Evolutionary conservation across 2,329 filamentous ascomycete genomes (phyloP).

Genomic region (Malbranchea zuffiana): DNA sequence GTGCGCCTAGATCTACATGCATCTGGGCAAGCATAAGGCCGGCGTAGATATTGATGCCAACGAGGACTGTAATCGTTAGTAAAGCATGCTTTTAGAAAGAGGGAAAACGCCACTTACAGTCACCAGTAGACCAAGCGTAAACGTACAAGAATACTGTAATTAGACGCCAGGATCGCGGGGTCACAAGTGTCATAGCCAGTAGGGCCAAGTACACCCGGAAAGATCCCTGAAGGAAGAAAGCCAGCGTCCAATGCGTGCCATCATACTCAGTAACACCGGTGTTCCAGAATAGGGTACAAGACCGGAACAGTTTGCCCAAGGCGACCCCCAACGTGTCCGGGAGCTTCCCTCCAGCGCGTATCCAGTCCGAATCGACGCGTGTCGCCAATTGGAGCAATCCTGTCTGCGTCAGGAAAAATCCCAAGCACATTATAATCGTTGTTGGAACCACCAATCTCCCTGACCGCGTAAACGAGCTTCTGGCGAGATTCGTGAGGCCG

Average conservation of each 20-base stretch:
- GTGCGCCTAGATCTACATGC: conserved; percentile 18
- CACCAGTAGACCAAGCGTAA: conserved; percentile 26
- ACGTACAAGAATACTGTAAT: conserved; percentile 29
- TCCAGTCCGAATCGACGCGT: conserved; percentile 19
- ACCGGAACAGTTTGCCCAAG: conserved; percentile 15
- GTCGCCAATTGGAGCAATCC: conserved; percentile 18
- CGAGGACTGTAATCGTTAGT: conserved; percentile 13
- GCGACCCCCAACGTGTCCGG: conserved; percentile 14
- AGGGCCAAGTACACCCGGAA: conserved; percentile 35
- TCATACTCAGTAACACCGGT: conserved; percentile 33
- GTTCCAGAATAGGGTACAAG: conserved; percentile 25
- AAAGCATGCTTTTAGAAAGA: neutral
- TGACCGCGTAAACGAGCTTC: conserved; percentile 18
- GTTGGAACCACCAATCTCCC: conserved; percentile 21
- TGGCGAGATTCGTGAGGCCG: conserved; percentile 18
- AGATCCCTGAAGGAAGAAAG: conserved; percentile 33
- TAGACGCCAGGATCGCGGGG: conserved; percentile 26
- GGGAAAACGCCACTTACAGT: conserved; percentile 18
- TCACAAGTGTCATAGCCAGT: conserved; percentile 31
- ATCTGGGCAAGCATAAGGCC: conserved; percentile 21
- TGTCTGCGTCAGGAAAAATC: conserved; percentile 20
- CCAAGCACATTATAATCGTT: conserved; percentile 15
- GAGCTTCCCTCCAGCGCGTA: conserved; percentile 12
- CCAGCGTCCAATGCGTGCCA: conserved; percentile 35
- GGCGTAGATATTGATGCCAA: conserved; percentile 21